These are phyloP conservation scores for Trichocomaceae sp. DNA, from an alignment of 2,329 filamentous ascomycete genomes.

Conservation along the genomic window DNA sequence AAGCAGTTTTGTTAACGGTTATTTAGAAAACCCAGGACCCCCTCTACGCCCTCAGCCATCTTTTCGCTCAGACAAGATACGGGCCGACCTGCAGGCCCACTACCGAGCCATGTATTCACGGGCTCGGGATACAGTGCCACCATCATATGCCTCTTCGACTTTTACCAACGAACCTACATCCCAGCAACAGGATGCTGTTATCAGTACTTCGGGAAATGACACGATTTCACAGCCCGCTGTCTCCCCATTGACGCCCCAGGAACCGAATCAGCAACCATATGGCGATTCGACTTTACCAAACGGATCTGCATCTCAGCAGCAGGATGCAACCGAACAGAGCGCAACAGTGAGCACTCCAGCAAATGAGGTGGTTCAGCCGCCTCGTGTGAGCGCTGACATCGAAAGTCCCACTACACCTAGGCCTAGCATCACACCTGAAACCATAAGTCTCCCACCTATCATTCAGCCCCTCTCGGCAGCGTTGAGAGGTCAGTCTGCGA, in stretches of 20 bases:
- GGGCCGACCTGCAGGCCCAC: no score
- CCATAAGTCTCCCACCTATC: slow-evolving; percentile 1
- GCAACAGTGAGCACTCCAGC: neutral
- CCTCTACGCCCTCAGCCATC: no score
- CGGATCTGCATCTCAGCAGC: neutral
- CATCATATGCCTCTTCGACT: neutral
- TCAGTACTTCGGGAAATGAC: neutral
- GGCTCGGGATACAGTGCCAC: no score
- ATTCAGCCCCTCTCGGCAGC: slow-evolving; percentile 4
- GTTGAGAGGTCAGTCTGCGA: slow-evolving; percentile 1
- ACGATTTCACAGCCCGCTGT: neutral
- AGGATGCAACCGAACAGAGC: neutral
- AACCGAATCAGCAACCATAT: neutral
- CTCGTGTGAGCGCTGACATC: neutral
- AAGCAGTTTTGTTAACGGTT: slow-evolving; percentile 4
- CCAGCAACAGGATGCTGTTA: neutral
- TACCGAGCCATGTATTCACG: no score
- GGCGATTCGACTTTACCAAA: neutral
- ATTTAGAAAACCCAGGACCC: neutral
- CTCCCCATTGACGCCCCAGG: neutral
- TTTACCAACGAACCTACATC: neutral
- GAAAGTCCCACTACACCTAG: neutral
- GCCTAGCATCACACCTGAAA: neutral
- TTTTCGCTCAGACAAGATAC: no score
- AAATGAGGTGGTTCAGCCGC: neutral